Evolutionary conservation across 352 stramenopile genomes (phyloP), one percentile per base, ranked within the genome.

Genomic region (Elongisporangium anandrum): DNA sequence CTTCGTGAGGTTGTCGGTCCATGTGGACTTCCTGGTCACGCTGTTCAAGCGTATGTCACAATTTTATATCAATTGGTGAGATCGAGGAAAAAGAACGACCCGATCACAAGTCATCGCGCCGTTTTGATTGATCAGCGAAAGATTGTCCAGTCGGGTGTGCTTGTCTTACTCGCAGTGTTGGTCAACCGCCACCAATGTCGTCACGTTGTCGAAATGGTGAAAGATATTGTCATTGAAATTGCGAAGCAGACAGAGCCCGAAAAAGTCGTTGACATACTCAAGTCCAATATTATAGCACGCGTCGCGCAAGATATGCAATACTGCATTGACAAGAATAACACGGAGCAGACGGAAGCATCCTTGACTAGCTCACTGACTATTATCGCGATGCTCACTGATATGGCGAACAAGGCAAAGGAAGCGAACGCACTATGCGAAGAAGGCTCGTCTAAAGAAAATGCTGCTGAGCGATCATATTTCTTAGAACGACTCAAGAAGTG

Each of bases 261-360:
- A 19, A 74, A 85, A 17, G 72, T 90, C 59, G 59, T 77, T 13
- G 73, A 80, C 22, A 76, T 94, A 50, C 56, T 94, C 41, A 64
- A 77, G 20, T 83, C 68, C 20, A 88, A 87, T 54, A 58, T 87
- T n/a, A 69, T 84, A 12, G 61, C 87, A 16, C 77, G 81, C 24
- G 66, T 85, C 4, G 50, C 71, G 23, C 12, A 53, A 4, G 75
- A 87, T 54, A 62, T 88, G 9, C 41, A 58, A 19, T 54, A 63
- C n/a, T 20, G 56, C 19, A 41, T 69, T 21, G 50, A 41, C 24
- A 23, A 60, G 26, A 54, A 13, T 9, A 41, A 29, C 4, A 20
- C 24, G 15, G 39, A 39, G 3, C 41, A 48, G 1, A 52, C 50
- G 41, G 15, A 59, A 17, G 9, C 61, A 15, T 19, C 51, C 21